These are phyloP conservation scores for Triglochin maritima DNA, from an alignment of 106 monocot species.

Conservation along the genomic window DNA sequence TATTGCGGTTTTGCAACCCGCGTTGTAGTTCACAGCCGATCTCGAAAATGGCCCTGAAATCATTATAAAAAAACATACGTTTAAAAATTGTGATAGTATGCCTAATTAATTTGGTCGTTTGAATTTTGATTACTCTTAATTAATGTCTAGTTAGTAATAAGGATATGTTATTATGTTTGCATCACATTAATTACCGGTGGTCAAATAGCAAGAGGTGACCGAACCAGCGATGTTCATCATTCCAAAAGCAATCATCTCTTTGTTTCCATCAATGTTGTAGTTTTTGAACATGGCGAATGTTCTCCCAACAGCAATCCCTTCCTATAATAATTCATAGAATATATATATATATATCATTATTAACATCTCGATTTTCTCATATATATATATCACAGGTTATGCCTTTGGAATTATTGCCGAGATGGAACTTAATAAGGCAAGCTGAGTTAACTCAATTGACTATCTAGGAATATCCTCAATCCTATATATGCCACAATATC, in stretches of 20 bases:
- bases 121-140: background rate
- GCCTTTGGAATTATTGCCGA: too few species aligned
- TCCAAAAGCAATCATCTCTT: constrained; percentile 65
- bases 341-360: too few species aligned
- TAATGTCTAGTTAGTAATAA: background rate
- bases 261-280: constrained; percentile 67
- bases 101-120: background rate
- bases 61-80: background rate
- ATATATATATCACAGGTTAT: background rate
- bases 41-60: constrained; percentile 66
- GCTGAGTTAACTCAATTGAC: too few species aligned
- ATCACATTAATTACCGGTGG: constrained; percentile 27
- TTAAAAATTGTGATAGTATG: too few species aligned
- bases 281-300: constrained; percentile 66
- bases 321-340: constrained; percentile 12
- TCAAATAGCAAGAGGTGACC: constrained; percentile 52
- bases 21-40: constrained; percentile 89
- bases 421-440: too few species aligned
- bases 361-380: background rate
- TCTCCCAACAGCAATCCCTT: constrained; percentile 59
- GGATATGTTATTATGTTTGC: too few species aligned
- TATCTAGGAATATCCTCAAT: too few species aligned
- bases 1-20: constrained; percentile 89
- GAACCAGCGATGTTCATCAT: constrained; percentile 59
- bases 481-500: too few species aligned